Evolutionary conservation across 2,329 filamentous ascomycete genomes (phyloP).

Genomic region (Venturiaceae sp.): DNA sequence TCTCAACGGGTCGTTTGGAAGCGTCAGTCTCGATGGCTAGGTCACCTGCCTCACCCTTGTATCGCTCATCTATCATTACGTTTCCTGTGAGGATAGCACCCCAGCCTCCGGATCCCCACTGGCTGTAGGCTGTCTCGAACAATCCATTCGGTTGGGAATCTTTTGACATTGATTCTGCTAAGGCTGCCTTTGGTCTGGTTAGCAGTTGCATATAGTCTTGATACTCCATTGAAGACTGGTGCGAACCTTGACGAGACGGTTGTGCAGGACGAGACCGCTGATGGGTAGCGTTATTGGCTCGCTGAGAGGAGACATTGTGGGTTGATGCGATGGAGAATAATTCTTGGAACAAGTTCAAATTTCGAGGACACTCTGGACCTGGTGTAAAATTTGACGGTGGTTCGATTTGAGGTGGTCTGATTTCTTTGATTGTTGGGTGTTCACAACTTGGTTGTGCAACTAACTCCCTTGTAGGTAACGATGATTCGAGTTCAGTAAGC

Average conservation of each 20-base stretch:
- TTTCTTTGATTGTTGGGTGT: too few species aligned
- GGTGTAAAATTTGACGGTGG: too few species aligned
- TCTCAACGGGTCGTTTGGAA: background rate
- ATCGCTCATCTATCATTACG: background rate
- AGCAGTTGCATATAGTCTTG: background rate
- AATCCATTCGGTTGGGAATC: background rate
- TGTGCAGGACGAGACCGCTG: background rate
- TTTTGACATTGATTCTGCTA: background rate
- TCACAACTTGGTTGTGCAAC: too few species aligned
- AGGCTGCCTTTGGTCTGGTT: background rate
- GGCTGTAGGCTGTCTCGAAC: background rate
- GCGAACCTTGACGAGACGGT: background rate
- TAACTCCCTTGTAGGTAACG: too few species aligned
- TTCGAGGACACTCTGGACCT: too few species aligned
- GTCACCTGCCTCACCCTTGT: background rate
- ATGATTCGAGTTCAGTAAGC: too few species aligned
- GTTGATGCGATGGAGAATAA: too few species aligned
- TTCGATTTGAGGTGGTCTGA: too few species aligned
- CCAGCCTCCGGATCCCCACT: background rate
- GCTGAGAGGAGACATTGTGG: background rate
- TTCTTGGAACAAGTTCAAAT: too few species aligned
- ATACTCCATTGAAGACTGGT: background rate
- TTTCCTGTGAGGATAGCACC: slow-evolving; percentile 1
- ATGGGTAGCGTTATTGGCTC: background rate
- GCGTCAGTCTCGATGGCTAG: background rate